Evolutionary conservation across 2,329 filamentous ascomycete genomes (phyloP).

Genomic region (Sarocladium brachiariae): DNA sequence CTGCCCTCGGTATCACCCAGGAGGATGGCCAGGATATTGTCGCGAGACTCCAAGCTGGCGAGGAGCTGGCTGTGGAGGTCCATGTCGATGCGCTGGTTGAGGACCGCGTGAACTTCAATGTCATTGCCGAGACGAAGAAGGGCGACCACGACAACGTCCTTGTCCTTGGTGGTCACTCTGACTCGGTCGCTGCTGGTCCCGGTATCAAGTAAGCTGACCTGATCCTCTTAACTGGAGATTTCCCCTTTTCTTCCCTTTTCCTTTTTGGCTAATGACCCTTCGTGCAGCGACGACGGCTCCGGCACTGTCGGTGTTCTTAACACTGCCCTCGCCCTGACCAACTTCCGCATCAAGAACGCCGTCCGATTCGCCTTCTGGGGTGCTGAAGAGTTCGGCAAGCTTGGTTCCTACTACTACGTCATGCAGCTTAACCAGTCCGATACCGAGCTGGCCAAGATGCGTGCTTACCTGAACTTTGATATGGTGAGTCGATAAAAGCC

Average conservation of each 20-base stretch:
- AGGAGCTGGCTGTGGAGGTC: conserved; percentile 24
- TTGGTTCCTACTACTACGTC: conserved; percentile 44
- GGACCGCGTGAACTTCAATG: conserved; percentile 40
- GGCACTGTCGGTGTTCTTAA: conserved; percentile 43
- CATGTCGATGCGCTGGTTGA: conserved; percentile 42
- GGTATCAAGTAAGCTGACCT: conserved; percentile 52
- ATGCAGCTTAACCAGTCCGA: conserved; percentile 32
- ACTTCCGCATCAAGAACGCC: conserved; percentile 39
- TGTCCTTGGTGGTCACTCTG: conserved; percentile 40
- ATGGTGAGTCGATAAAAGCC: conserved; percentile 43
- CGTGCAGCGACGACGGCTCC: conserved; percentile 46
- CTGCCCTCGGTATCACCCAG: conserved; percentile 45
- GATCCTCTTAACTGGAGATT: no score
- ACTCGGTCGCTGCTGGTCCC: conserved; percentile 41
- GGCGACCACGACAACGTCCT: conserved; percentile 43
- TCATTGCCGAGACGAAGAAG: conserved; percentile 41
- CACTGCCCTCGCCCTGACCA: conserved; percentile 34
- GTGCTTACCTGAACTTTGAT: conserved; percentile 51
- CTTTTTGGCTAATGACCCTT: background rate
- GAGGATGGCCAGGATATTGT: conserved; percentile 33
- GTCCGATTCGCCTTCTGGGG: conserved; percentile 46
- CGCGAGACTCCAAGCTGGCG: conserved; percentile 22
- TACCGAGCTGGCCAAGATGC: conserved; percentile 40
- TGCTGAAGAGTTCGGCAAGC: conserved; percentile 43
- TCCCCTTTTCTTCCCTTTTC: no score